These are phyloP conservation scores for Exophiala aquamarina DNA, from an alignment of 2,329 filamentous ascomycete genomes.

Conservation along the genomic window DNA sequence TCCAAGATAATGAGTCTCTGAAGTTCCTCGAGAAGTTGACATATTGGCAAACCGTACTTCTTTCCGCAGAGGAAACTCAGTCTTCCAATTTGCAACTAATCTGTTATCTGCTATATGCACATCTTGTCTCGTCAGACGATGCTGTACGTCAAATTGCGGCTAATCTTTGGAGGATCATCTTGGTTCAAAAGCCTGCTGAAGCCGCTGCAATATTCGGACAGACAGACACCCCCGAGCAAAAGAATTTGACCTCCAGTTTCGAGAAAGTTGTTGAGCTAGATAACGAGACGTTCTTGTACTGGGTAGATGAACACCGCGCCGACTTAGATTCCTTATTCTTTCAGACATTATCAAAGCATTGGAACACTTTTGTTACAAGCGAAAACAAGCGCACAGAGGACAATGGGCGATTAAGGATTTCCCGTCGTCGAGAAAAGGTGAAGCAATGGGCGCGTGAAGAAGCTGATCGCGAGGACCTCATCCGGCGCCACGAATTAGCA, in stretches of 20 bases:
- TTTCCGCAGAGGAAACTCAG: constrained; percentile 74
- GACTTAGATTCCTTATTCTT: constrained; percentile 83
- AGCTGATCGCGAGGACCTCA: constrained; percentile 65
- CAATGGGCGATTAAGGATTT: constrained; percentile 66
- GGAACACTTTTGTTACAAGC: constrained; percentile 81
- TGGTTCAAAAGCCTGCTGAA: constrained; percentile 90
- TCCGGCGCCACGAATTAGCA: constrained; percentile 80
- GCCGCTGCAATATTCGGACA: constrained; percentile 72
- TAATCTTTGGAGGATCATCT: constrained; percentile 83
- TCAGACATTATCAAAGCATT: constrained; percentile 73
- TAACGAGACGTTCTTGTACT: constrained; percentile 80
- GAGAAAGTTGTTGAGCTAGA: constrained; percentile 83
- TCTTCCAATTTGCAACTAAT: constrained; percentile 81
- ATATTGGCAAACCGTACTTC: constrained; percentile 92
- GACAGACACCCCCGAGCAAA: constrained; percentile 68
- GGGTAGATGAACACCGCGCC: constrained; percentile 79
- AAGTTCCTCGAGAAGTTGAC: constrained; percentile 79
- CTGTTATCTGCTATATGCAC: constrained; percentile 90
- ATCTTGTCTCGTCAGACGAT: constrained; percentile 70
- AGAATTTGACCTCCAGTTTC: constrained; percentile 72
- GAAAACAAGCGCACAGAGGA: constrained; percentile 83
- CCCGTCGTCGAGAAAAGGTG: constrained; percentile 78
- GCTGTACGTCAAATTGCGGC: constrained; percentile 73
- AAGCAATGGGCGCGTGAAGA: constrained; percentile 76
- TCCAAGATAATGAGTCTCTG: constrained; percentile 69